Evolutionary conservation across 1,284 basidiomycete species (phyloP), one percentile per base, ranked within the genome.

Genomic region (Melanopsichium pennsylvanicum): DNA sequence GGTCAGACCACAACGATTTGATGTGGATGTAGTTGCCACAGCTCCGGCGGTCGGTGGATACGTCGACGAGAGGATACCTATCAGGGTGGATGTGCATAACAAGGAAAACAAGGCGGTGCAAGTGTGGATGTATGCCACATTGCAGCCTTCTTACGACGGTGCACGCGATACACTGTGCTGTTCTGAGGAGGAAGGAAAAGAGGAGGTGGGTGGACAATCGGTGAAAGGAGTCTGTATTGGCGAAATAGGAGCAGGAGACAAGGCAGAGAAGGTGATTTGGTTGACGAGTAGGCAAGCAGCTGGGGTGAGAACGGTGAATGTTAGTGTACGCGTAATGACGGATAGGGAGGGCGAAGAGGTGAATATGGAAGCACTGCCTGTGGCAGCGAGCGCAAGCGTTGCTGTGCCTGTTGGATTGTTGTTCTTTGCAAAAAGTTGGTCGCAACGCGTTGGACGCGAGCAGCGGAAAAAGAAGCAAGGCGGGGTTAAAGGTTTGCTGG

Each of bases 81-180:
- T 70, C 36, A 36, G 19, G 15, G 16, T 70, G 15, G 12, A 11
- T 2, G n/a, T 68, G 18, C 11, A n/a, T 12, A 72, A 72, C 29
- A 13, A 41, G 10, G 69, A 68, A 13, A n/a, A 16, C 2, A 15
- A 11, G 4, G 21, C 42, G 11, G 12, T 72, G 5, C 8, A 15
- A 1, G 43, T 21, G 2, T 54, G 42, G 37, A 9, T 60, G 5
- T 55, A 72, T 32, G 55, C 52, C 10, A 13, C 15, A 5, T 27
- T 69, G 22, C 59, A 62, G 19, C 57, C 63, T 15, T 42, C 47
- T 33, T 72, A 61, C 37, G 63, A 68, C 12, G 58, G 62, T 2
- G 46, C 58, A 6, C 23, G 4, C 7, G 64, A 68, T 12, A 44
- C 43, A 5, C 51, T 59, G 1, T 7, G 18, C 2, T 27, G 16